Evolutionary conservation across 192 early-diverging fungal genomes (phyloP), one percentile per base, ranked within the genome.

Genomic region (Jimgerdemannia lactiflua): DNA sequence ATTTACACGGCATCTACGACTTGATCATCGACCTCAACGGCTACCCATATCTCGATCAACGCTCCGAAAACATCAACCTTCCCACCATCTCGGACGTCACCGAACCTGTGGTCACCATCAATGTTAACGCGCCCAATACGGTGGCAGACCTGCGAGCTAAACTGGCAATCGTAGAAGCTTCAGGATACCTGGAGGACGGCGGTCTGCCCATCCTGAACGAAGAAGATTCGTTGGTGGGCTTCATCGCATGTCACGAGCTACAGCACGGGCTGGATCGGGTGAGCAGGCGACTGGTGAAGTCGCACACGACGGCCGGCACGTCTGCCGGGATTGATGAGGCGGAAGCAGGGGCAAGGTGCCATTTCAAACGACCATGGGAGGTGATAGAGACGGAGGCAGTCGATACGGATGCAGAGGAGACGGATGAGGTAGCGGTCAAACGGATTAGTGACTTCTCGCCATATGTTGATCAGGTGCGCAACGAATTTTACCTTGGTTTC

Each of bases 161-260:
- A 17, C 82, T 93, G 54, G 71, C 85, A 20, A 78, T 80, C 67
- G 81, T 92, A 74, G 81, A 82, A 3, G 86, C 83, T 4, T 79
- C 86, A 14, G 88, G 91, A 0, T 85, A 90, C 75, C 86, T 84
- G 40, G 77, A 78, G 71, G 94, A 95, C 74, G 89, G 92, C 20
- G 95, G 95, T 8, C 90, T 96, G 44, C 93, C 94, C 2, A 82
- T 90, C 80, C 74, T 92, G 29, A 79, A 85, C 77, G 75, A 84
- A 19, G 75, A 84, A 65, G 86, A 82, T 6, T 77, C 90, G 0
- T 77, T 96, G 29, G 86, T 92, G 40, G 96, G 96, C 6, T 97
- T 92, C 76, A 92, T 94, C 67, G 94, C 94, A 2, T 91, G 91
- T 29, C 88, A 87, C 9, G 96, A 97, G 77, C 76, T 97, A 20